Evolutionary conservation across 2,329 filamentous ascomycete genomes (phyloP).

Genomic region (Uncinocarpus reesii): DNA sequence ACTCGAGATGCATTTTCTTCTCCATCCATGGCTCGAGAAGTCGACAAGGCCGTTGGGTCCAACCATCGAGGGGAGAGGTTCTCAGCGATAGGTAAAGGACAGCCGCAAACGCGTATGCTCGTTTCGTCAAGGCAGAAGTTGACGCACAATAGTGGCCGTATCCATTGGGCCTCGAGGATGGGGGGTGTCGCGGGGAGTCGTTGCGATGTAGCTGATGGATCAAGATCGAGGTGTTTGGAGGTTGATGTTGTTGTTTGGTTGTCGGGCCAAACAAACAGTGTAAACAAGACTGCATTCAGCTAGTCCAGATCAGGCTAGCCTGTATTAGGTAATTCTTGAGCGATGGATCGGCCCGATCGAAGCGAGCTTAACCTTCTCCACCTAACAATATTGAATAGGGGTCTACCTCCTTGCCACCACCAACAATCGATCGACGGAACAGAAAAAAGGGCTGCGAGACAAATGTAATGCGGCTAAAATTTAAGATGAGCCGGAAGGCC

Average conservation of each 20-base stretch:
- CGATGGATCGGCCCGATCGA: too few relatives aligned
- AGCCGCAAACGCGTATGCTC: neutral
- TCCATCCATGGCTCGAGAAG: slow-evolving; percentile 10
- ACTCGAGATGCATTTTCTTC: slow-evolving; percentile 15
- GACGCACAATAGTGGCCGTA: neutral
- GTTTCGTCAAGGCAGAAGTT: neutral
- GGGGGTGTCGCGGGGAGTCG: neutral
- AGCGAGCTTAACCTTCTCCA: too few relatives aligned
- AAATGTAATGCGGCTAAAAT: too few relatives aligned
- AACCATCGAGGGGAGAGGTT: neutral
- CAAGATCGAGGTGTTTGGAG: neutral
- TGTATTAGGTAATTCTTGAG: neutral
- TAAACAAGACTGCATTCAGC: neutral
- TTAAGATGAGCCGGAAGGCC: too few relatives aligned
- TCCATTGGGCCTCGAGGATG: neutral
- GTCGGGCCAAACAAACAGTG: slow-evolving; percentile 11
- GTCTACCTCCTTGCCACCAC: too few relatives aligned
- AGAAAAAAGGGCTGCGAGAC: too few relatives aligned
- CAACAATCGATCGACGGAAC: too few relatives aligned
- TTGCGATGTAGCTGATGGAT: neutral
- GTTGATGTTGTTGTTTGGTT: slow-evolving; percentile 6
- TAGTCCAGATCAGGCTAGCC: neutral
- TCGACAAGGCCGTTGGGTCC: neutral
- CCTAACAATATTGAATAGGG: too few relatives aligned
- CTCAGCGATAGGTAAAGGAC: neutral